phyloP scores from a whole-genome alignment of 106 monocot genomes.

The Amphibolis antarctica region DNA sequence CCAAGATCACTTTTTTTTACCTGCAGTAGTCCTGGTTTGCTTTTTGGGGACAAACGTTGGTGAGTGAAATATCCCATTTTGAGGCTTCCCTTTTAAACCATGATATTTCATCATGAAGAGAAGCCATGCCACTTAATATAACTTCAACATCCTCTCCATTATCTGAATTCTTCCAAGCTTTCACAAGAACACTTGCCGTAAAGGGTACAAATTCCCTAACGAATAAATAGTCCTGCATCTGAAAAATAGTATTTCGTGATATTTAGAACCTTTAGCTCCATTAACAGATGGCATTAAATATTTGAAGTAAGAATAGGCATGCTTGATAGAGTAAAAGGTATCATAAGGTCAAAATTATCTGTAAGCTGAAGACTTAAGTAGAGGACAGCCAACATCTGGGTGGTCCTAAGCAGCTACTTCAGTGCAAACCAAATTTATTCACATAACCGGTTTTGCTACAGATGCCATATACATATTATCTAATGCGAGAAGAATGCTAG shows the following conservation, averaged over 20 bases:
- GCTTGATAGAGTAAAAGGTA: neutral
- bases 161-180: slow-evolving; percentile 52
- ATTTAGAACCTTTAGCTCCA: neutral
- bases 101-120: slow-evolving; percentile 62
- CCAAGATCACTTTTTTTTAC: slow-evolving; percentile 13
- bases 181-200: slow-evolving; percentile 63
- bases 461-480: too few species aligned
- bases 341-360: too few species aligned
- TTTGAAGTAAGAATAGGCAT: neutral
- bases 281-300: neutral
- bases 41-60: slow-evolving; percentile 31
- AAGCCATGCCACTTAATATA: slow-evolving; percentile 55
- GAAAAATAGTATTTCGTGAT: slow-evolving; percentile 9
- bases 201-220: slow-evolving; percentile 78
- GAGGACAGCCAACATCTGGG: too few species aligned
- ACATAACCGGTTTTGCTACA: too few species aligned
- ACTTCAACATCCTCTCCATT: slow-evolving; percentile 51
- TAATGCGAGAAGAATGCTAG: too few species aligned
- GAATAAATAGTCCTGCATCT: slow-evolving; percentile 89
- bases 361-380: too few species aligned
- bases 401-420: too few species aligned
- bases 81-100: slow-evolving; percentile 88
- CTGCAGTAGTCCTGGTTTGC: slow-evolving; percentile 74
- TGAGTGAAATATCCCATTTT: slow-evolving; percentile 54
- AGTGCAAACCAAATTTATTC: too few species aligned